Evolutionary conservation across 345 rosid genomes (phyloP).

Genomic region (Citrus maxima): DNA sequence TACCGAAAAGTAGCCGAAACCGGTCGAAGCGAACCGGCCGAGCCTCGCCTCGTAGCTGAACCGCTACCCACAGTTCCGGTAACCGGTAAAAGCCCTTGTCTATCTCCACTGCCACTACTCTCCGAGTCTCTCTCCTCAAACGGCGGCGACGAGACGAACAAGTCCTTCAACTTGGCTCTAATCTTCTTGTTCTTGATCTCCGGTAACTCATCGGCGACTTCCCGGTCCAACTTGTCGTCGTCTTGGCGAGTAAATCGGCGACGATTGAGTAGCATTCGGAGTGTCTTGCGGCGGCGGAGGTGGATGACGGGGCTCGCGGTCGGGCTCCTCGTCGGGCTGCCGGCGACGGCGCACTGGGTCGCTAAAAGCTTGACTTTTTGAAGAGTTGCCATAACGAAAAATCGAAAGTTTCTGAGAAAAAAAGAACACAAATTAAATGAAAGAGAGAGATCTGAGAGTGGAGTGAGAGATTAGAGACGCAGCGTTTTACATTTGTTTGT

Average conservation of each 20-base stretch:
- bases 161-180: slow-evolving; percentile 63
- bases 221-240: slow-evolving; percentile 17
- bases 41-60: slow-evolving; percentile 35
- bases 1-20: slow-evolving; percentile 48
- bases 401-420: background rate
- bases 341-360: slow-evolving; percentile 63
- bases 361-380: slow-evolving; percentile 87
- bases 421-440: background rate
- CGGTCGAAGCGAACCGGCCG: slow-evolving; percentile 44
- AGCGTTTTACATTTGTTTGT: no score
- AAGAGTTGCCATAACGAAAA: slow-evolving; percentile 52
- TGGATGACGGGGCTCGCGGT: slow-evolving; percentile 78
- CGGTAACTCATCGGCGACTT: slow-evolving; percentile 23
- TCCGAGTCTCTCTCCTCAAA: slow-evolving; percentile 35
- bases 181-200: slow-evolving; percentile 26
- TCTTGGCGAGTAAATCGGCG: slow-evolving; percentile 30
- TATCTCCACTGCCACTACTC: slow-evolving; percentile 23
- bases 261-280: slow-evolving; percentile 70
- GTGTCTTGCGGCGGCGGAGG: slow-evolving; percentile 87
- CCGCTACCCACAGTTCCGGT: slow-evolving; percentile 18
- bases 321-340: slow-evolving; percentile 73
- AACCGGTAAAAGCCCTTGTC: slow-evolving; percentile 29
- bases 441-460: slow-evolving; percentile 21
- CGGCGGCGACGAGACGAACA: slow-evolving; percentile 80
- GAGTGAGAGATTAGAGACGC: background rate